These are phyloP conservation scores for Myxozyma vanderwaltii DNA, from an alignment of 805 yeast genomes.

Conservation along the genomic window DNA sequence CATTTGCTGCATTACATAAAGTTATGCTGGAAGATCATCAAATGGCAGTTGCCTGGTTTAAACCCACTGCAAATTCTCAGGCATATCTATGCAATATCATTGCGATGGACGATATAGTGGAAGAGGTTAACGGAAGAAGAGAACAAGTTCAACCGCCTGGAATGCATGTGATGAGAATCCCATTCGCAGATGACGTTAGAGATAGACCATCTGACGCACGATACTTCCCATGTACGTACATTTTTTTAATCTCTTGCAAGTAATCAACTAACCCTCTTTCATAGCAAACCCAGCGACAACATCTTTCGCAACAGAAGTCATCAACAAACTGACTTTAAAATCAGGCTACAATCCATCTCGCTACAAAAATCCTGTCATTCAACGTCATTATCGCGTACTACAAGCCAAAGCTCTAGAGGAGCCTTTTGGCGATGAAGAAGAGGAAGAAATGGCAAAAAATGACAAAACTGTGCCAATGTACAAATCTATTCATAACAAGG, in stretches of 20 bases:
- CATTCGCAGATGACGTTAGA: constrained; percentile 76
- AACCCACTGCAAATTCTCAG: constrained; percentile 52
- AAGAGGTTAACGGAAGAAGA: constrained; percentile 25
- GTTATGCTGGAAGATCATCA: constrained; percentile 54
- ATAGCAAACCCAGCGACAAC: not conserved
- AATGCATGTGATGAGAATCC: constrained; percentile 65
- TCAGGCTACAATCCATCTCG: constrained; percentile 59
- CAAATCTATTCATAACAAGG: constrained; percentile 32
- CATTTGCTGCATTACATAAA: constrained; percentile 68
- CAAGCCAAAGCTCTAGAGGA: constrained; percentile 67
- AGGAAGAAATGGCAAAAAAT: constrained; percentile 19
- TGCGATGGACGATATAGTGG: constrained; percentile 49
- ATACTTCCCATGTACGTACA: not conserved
- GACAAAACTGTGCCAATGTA: constrained; percentile 35
- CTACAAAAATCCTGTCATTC: constrained; percentile 65
- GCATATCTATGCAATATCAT: constrained; percentile 63
- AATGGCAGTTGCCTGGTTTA: constrained; percentile 76
- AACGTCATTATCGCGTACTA: constrained; percentile 64
- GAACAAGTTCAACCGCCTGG: constrained; percentile 62
- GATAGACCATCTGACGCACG: constrained; percentile 51
- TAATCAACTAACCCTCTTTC: not conserved
- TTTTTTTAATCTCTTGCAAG: not conserved
- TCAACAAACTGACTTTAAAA: constrained; percentile 49
- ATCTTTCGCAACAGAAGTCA: not conserved
- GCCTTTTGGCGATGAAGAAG: constrained; percentile 42